Conservation (phyloP, 1,139 yeast genomes). For the Geotrichum europaeum region DNA sequence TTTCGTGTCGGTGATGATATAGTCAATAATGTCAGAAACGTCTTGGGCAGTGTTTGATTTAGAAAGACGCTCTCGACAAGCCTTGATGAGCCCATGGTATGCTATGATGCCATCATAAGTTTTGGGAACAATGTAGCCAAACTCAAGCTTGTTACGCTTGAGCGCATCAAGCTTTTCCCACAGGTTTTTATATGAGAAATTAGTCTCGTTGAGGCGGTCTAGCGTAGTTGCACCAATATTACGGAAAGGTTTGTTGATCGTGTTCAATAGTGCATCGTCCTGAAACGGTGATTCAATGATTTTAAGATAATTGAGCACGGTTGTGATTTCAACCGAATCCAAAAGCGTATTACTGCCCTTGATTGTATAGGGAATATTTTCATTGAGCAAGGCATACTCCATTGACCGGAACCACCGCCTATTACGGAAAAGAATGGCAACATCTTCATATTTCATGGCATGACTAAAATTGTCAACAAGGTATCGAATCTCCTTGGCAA, state of each 20-base stretch:
- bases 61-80: slow-evolving; percentile 3
- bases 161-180: slow-evolving; percentile 9
- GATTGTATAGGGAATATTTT: slow-evolving; percentile 57
- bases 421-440: slow-evolving; percentile 67
- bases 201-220: slow-evolving; percentile 22
- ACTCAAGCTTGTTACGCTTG: slow-evolving; percentile 12
- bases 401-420: slow-evolving; percentile 51
- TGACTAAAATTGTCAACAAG: slow-evolving; percentile 26
- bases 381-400: slow-evolving; percentile 54
- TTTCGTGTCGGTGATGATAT: slow-evolving; percentile 1
- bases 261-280: slow-evolving; percentile 51
- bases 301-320: slow-evolving; percentile 56
- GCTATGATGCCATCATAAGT: slow-evolving; percentile 19
- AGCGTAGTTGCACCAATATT: slow-evolving; percentile 66
- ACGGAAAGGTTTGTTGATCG: slow-evolving; percentile 55
- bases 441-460: slow-evolving; percentile 45
- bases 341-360: slow-evolving; percentile 13
- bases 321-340: slow-evolving; percentile 11
- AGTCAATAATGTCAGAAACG: slow-evolving; percentile 1
- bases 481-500: slow-evolving; percentile 48
- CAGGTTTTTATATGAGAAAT: not conserved
- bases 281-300: slow-evolving; percentile 51
- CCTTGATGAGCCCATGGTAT: slow-evolving; percentile 7
- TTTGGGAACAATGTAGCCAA: slow-evolving; percentile 10
- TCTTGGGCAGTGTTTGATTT: not conserved